Conservation (phyloP, 177 flowering plant genomes). For the Telopea speciosissima region DNA sequence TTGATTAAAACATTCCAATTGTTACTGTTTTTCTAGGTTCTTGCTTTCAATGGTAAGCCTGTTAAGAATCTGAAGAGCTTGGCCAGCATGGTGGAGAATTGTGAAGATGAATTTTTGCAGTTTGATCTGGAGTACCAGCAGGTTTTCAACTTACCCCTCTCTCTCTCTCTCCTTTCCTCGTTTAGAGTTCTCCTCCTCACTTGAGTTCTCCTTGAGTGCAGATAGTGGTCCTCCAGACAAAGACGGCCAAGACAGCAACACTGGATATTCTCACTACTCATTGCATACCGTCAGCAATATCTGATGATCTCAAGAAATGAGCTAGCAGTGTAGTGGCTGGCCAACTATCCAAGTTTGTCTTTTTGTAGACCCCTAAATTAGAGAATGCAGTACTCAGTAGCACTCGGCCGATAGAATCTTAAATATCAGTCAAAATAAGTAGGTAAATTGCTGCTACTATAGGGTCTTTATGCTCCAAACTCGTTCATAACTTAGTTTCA, state of each 20-base stretch:
- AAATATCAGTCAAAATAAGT: background rate
- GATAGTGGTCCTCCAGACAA: constrained; percentile 76
- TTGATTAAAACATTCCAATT: constrained; percentile 4
- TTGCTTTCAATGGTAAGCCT: constrained; percentile 77
- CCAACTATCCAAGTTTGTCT: background rate
- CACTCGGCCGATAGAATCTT: background rate
- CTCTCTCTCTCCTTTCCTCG: background rate
- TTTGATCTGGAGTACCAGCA: constrained; percentile 89
- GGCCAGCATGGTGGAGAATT: constrained; percentile 83
- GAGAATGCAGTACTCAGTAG: background rate
- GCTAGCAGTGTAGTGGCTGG: background rate
- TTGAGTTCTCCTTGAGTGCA: constrained; percentile 29
- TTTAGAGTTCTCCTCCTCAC: background rate
- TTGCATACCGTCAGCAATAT: constrained; percentile 93
- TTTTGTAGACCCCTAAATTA: background rate
- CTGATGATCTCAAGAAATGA: constrained; percentile 78
- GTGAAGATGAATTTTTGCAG: constrained; percentile 74
- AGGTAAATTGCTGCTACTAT: background rate
- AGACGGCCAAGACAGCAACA: constrained; percentile 84
- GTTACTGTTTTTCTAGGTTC: constrained; percentile 45
- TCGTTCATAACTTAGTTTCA: background rate
- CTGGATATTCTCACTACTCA: constrained; percentile 75
- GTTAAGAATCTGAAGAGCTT: constrained; percentile 85
- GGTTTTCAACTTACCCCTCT: constrained; percentile 32
- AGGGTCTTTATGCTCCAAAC: background rate